Evolutionary conservation across 2,329 filamentous ascomycete species (phyloP).

Genomic region (Cordyceps pruinosa): DNA sequence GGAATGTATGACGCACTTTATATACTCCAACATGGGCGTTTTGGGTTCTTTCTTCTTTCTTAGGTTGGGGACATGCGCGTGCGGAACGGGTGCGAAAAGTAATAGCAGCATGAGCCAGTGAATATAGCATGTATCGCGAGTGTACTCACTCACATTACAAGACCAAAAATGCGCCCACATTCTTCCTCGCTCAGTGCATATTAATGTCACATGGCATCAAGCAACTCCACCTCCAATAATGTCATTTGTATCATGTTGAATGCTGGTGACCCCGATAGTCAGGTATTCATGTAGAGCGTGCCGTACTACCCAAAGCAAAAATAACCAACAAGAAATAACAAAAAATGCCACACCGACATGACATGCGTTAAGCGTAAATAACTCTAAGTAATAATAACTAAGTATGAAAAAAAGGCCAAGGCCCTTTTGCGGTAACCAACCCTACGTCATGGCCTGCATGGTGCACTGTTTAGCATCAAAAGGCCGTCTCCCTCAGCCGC

Average conservation of each 20-base stretch:
- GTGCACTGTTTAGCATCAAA: slow-evolving; percentile 5
- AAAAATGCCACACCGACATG: slow-evolving; percentile 2
- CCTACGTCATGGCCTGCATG: neutral
- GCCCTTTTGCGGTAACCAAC: neutral
- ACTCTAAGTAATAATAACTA: slow-evolving; percentile 3
- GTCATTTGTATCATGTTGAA: slow-evolving; percentile 8
- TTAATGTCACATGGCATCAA: neutral
- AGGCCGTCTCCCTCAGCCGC: neutral
- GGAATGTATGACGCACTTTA: neutral
- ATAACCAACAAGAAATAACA: neutral
- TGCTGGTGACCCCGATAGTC: neutral
- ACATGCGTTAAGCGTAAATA: slow-evolving; percentile 8
- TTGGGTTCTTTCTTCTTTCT: neutral
- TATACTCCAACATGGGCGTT: neutral
- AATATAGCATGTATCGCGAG: neutral
- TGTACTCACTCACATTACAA: neutral
- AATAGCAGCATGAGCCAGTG: neutral
- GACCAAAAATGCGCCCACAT: neutral
- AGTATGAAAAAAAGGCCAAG: neutral
- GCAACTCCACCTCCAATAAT: neutral
- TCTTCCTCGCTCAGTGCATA: neutral
- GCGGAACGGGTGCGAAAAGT: neutral
- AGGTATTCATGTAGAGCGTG: neutral
- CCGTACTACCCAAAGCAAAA: neutral
- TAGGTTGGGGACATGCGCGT: neutral